Evolutionary conservation across 2,329 filamentous ascomycete species (phyloP).

Genomic region (Pseudogymnoascus destructans): DNA sequence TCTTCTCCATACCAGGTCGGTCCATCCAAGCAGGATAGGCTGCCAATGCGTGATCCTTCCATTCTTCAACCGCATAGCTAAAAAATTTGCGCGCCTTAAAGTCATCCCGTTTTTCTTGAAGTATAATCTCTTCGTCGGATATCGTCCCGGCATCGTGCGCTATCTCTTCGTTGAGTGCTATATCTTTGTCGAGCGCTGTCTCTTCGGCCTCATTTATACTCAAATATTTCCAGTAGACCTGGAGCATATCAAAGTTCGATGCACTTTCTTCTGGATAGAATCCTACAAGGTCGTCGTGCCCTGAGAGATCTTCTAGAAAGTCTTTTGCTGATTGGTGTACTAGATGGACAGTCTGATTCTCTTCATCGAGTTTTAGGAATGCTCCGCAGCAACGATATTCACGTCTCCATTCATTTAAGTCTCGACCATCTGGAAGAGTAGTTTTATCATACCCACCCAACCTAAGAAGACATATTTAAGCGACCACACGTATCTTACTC

Average conservation of each 20-base stretch:
- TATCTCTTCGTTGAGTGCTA: background rate
- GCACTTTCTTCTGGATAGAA: background rate
- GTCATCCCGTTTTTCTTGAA: background rate
- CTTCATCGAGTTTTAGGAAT: slow-evolving; percentile 23
- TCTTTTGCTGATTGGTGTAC: slow-evolving; percentile 27
- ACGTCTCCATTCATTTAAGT: background rate
- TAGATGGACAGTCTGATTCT: slow-evolving; percentile 17
- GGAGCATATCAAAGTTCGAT: background rate
- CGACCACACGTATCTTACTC: too few species aligned
- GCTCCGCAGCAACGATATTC: slow-evolving; percentile 22
- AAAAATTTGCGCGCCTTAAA: background rate
- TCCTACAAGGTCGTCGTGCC: background rate
- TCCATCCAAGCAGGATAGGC: background rate
- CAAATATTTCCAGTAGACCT: background rate
- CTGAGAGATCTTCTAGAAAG: slow-evolving; percentile 18
- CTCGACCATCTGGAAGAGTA: background rate
- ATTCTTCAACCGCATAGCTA: background rate
- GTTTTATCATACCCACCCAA: background rate
- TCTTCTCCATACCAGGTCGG: background rate
- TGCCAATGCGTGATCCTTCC: background rate
- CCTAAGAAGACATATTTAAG: background rate
- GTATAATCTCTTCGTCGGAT: background rate
- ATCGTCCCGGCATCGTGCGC: background rate
- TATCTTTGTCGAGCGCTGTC: background rate
- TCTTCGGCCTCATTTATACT: background rate